These are phyloP conservation scores for Solanum tacnaense DNA, from an alignment of 257 asterid genomes.

Conservation along the genomic window DNA sequence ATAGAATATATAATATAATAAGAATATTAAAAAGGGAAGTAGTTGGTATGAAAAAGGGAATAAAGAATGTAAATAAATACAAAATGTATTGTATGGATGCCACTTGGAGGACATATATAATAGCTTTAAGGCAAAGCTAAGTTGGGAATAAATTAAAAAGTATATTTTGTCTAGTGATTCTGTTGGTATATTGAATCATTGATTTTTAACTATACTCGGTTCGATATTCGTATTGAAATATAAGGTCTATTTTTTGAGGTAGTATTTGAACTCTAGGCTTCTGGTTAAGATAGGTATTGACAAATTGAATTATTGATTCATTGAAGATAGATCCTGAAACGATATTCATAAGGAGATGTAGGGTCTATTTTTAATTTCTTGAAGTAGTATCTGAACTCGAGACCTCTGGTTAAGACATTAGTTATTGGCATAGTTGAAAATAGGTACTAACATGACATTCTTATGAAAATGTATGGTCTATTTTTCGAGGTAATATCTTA, in stretches of 20 bases:
- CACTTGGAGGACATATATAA: background rate
- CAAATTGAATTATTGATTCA: background rate
- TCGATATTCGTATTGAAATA: background rate
- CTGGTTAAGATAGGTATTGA: fast-evolving
- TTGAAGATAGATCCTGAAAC: too few species aligned
- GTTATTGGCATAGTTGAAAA: background rate
- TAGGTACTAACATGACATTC: background rate
- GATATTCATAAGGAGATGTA: background rate
- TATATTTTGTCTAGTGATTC: background rate
- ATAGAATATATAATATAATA: background rate
- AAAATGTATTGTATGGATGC: background rate
- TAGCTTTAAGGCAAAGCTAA: background rate
- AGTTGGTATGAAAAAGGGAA: background rate
- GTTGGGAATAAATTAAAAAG: background rate
- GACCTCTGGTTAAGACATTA: fast-evolving
- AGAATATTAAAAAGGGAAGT: background rate
- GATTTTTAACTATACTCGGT: background rate
- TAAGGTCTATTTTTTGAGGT: fast-evolving
- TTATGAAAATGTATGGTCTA: background rate
- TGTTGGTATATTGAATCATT: background rate
- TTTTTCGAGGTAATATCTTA: too few species aligned
- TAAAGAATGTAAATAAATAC: background rate
- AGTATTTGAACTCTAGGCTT: background rate
- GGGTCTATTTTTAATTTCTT: fast-evolving
- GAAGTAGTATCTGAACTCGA: background rate